Evolutionary conservation across 768 basidiomycete species (phyloP).

Genomic region (Hypholoma sublateritium): DNA sequence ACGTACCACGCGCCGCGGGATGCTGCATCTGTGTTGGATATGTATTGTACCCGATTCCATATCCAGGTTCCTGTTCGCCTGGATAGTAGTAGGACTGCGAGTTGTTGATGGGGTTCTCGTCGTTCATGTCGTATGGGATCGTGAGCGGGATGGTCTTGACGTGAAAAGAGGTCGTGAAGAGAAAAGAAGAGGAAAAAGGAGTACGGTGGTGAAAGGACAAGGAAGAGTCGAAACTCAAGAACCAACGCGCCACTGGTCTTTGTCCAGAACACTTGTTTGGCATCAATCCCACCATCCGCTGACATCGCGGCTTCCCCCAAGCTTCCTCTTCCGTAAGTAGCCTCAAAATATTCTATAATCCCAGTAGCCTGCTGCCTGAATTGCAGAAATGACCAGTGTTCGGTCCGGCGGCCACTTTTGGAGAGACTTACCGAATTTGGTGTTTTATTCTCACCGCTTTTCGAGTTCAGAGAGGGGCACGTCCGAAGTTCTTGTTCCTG

Average conservation of each 20-base stretch:
- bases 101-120: constrained; percentile 24
- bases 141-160: constrained; percentile 23
- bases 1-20: constrained; percentile 65
- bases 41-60: constrained; percentile 53
- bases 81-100: constrained; percentile 9
- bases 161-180: constrained; percentile 34
- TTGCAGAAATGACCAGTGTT: neutral
- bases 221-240: too few relatives aligned
- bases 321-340: neutral
- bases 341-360: neutral
- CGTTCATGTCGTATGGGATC: constrained; percentile 23
- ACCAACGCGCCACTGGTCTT: constrained; percentile 17
- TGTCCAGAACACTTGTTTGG: constrained; percentile 18
- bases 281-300: constrained; percentile 4
- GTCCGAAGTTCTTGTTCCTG: neutral
- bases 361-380: neutral
- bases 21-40: constrained; percentile 56
- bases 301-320: neutral
- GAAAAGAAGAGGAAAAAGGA: constrained; percentile 34
- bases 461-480: neutral
- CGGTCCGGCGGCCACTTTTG: neutral
- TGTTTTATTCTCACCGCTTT: neutral
- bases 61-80: constrained; percentile 41
- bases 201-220: constrained; percentile 24
- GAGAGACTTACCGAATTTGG: neutral